Base-by-base conservation (phyloP, 75 land plant genomes). In the Cunninghamia lanceolata region DNA sequence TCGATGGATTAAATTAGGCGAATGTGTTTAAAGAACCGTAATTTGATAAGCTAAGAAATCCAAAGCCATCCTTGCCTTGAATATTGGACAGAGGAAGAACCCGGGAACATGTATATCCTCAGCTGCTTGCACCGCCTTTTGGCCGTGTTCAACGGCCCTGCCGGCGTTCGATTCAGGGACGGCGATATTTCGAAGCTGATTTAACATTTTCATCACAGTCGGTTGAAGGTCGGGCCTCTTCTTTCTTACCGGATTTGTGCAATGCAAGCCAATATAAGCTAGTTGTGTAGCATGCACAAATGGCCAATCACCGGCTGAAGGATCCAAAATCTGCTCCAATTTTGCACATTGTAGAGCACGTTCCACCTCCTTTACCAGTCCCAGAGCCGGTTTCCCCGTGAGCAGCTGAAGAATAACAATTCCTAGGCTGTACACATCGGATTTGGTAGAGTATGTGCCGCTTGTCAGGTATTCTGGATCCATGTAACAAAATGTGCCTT, bases 1-100 rank as follows among this genome's bases (percentile, higher is more conserved):
- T n/a, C n/a, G n/a, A n/a, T n/a, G n/a, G n/a, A n/a, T n/a, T n/a
- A n/a, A n/a, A n/a, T n/a, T n/a, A n/a, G n/a, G n/a, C n/a, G n/a
- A n/a, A n/a, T n/a, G n/a, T n/a, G n/a, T n/a, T n/a, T n/a, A 43
- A 43, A 43, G 0, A 43, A 43, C 0, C 4, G 5, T 43, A 2
- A 43, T 43, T 43, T 43, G 0, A 43, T 43, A 0, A 0, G 2
- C 4, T 2, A 3, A 43, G 0, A 43, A 43, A 0, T 3, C 4
- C 0, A 43, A 43, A n/a, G n/a, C 45, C 4, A 43, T 43, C 45
- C 4, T 3, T 43, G 15, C 88, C 89, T n/a, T n/a, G n/a, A n/a
- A n/a, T n/a, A n/a, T n/a, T 32, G 94, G 94, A 66, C 92, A 93
- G 21, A 88, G 54, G 85, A 93, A 91, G 84, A 89, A 88, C 1